Evolutionary conservation across 345 rosid species (phyloP).

Genomic region (Firmiana major): DNA sequence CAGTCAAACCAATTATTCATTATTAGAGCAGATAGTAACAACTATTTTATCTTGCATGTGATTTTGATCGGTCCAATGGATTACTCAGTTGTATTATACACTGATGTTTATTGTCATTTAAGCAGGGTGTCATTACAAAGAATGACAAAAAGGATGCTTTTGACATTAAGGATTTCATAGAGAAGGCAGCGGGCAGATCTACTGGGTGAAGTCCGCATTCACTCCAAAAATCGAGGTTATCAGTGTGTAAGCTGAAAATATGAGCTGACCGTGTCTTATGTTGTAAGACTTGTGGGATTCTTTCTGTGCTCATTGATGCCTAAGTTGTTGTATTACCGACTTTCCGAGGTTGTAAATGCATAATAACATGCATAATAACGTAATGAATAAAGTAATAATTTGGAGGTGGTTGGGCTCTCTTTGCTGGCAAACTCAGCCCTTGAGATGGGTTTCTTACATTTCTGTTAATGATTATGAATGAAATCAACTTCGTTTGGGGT

Average conservation of each 20-base stretch:
- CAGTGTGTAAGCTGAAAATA: background rate
- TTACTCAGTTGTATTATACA: background rate
- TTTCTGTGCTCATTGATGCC: background rate
- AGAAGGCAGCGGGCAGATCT: slow-evolving; percentile 22
- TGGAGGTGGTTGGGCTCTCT: background rate
- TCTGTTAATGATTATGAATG: background rate
- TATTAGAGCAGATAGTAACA: background rate
- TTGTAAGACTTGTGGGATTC: background rate
- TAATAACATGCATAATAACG: too few relatives aligned
- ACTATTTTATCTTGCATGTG: background rate
- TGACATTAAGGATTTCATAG: slow-evolving; percentile 53
- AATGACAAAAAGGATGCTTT: slow-evolving; percentile 26
- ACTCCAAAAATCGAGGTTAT: background rate
- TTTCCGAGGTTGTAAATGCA: background rate
- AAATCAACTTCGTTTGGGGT: background rate
- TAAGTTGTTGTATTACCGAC: background rate
- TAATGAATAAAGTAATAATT: background rate
- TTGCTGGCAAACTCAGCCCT: background rate
- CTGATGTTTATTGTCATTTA: slow-evolving; percentile 5
- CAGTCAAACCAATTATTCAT: background rate
- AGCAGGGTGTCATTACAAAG: slow-evolving; percentile 77
- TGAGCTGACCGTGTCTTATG: background rate
- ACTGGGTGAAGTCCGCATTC: background rate
- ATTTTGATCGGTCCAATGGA: background rate
- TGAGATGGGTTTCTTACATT: background rate